Evolutionary conservation across 306 rosid species (phyloP).

Genomic region (Oxytropis ochrocephala): DNA sequence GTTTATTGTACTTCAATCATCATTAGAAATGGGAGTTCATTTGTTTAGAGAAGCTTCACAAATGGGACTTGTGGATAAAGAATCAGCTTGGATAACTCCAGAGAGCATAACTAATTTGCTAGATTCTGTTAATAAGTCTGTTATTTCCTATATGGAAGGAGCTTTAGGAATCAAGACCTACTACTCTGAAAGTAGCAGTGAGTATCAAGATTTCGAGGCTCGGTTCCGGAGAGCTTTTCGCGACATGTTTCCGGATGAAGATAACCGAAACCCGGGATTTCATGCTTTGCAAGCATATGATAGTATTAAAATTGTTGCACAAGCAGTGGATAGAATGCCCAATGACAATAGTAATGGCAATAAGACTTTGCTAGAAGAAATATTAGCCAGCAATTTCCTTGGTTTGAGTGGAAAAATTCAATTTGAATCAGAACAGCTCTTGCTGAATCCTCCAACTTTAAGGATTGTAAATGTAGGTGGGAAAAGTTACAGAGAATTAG

Average conservation of each 20-base stretch:
- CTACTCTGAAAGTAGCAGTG: conserved; percentile 26
- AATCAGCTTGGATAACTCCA: conserved; percentile 62
- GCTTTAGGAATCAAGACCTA: conserved; percentile 57
- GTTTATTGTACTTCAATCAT: conserved; percentile 53
- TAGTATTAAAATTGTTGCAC: conserved; percentile 37
- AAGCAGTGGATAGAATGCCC: conserved; percentile 32
- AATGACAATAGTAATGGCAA: background rate
- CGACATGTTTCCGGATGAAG: conserved; percentile 32
- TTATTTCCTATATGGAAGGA: conserved; percentile 52
- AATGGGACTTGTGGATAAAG: conserved; percentile 43
- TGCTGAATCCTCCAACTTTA: conserved; percentile 26
- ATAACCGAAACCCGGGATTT: conserved; percentile 41
- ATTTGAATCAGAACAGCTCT: conserved; percentile 36
- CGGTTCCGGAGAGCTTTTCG: conserved; percentile 32
- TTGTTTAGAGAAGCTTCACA: conserved; percentile 54
- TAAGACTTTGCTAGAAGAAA: background rate
- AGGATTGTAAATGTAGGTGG: conserved; percentile 50
- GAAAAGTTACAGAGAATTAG: conserved; percentile 39
- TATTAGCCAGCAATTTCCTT: conserved; percentile 27
- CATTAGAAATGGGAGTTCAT: conserved; percentile 39
- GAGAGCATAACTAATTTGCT: conserved; percentile 48
- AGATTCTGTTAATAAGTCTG: conserved; percentile 33
- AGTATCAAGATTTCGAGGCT: conserved; percentile 32
- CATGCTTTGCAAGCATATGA: conserved; percentile 62
- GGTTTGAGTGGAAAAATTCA: conserved; percentile 59